Conservation (phyloP, 176 grass and related monocot genomes). For the Typha latifolia region DNA sequence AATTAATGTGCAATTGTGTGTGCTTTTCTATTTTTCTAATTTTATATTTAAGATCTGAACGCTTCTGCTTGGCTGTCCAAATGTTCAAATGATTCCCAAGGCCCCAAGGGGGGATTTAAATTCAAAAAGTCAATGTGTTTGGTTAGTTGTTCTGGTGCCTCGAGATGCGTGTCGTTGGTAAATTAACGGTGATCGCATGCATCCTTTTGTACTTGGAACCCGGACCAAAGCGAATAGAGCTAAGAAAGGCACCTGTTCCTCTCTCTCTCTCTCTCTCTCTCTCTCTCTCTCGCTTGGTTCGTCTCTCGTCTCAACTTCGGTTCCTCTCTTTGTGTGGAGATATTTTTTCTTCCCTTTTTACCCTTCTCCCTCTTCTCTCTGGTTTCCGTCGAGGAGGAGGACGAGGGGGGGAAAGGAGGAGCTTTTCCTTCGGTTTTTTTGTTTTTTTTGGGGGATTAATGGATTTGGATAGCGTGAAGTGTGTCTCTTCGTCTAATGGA, state of each 20-base stretch:
- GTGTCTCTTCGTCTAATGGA: background rate
- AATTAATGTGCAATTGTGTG: too few species aligned
- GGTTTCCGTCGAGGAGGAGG: background rate
- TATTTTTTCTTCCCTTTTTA: too few species aligned
- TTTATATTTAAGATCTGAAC: too few species aligned
- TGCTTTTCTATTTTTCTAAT: too few species aligned
- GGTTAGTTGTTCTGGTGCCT: too few species aligned
- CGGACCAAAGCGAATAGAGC: background rate
- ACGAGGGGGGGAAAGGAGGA: background rate
- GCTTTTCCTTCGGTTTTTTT: background rate
- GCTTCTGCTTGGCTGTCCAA: too few species aligned
- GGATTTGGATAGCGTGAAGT: conserved; percentile 7
- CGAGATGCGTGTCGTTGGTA: too few species aligned
- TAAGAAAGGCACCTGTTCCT: conserved; percentile 1
- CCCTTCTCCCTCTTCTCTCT: background rate
- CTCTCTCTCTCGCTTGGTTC: background rate
- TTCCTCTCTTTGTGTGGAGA: background rate
- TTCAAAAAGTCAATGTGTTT: too few species aligned
- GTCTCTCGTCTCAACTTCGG: background rate
- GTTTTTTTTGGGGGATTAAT: background rate
- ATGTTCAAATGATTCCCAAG: too few species aligned
- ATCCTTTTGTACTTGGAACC: too few species aligned
- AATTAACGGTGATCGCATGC: too few species aligned
- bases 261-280: background rate
- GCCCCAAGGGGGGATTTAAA: too few species aligned